Base-by-base conservation (phyloP, 352 stramenopile genomes). In the Blastocystis sp. region DNA sequence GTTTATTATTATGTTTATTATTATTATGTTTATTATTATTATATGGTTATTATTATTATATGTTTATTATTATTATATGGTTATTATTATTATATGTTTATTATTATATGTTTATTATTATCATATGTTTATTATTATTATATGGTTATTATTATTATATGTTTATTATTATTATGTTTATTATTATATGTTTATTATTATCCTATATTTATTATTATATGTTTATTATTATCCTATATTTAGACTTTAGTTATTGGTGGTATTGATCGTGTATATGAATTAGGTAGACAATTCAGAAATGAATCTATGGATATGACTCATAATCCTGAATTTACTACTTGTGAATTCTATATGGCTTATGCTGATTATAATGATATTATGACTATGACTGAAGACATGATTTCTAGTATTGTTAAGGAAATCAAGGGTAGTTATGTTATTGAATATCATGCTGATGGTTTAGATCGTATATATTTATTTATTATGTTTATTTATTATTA, bases 311-410 rank as follows among this genome's bases (percentile, higher is more conserved):
- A 96, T 68, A 74, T 92, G 47, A 95, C 87, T 4, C 89, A 97
- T 77, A 97, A 97, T 69, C 89, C 89, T 4, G 89, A 97, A 74
- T 97, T 97, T 71, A 97, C 89, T 2, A 95, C 91, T 2, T 93
- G 87, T 68, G 89, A 97, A 75, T 96, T 95, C 67, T 97, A 97
- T 71, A 71, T 81, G 73, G 89, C 91, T 4, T 98, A 97, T 68
- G 88, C 87, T 4, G 91, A 98, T 71, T 96, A 96, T 77, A 73
- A 96, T 66, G 83, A 93, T 62, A 74, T 98, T 25, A 34, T 55
- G 23, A 74, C 83, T 40, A 93, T 92, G 72, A 91, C 87, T 3
- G 88, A 98, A 72, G 82, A 94, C 45, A 84, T 98, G 77, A 73
- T 98, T 24, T 89, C 79, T 41, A 80, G 80, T 23, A 87, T 97